Evolutionary conservation across 2,329 filamentous ascomycete genomes (phyloP).

Genomic region (Plectosphaerella plurivora): DNA sequence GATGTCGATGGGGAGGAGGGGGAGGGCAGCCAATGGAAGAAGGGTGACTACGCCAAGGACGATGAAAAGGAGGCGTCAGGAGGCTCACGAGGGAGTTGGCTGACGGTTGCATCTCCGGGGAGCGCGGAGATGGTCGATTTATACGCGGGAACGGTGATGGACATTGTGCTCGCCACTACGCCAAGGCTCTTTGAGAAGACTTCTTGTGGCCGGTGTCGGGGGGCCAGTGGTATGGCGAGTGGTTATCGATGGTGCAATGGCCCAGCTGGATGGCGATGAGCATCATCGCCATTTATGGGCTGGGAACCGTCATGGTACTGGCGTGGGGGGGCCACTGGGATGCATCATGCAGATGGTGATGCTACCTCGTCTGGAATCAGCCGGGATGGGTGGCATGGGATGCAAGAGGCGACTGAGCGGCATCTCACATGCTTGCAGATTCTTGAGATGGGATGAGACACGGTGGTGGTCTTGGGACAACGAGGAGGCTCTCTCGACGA

Average conservation of each 20-base stretch:
- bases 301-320: neutral
- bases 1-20: neutral
- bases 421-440: too few relatives aligned
- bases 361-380: too few relatives aligned
- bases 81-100: neutral
- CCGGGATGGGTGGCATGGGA: too few relatives aligned
- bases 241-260: conserved; percentile 14
- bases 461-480: too few relatives aligned
- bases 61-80: neutral
- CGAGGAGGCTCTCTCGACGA: too few relatives aligned
- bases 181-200: neutral
- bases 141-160: neutral
- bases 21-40: neutral
- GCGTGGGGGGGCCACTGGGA: neutral
- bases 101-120: neutral
- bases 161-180: neutral
- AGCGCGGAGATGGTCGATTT: neutral
- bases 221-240: neutral
- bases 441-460: too few relatives aligned
- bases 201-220: neutral
- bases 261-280: conserved; percentile 5
- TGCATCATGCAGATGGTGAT: too few relatives aligned
- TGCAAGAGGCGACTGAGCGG: too few relatives aligned
- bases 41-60: too few relatives aligned
- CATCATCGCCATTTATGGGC: neutral